phyloP scores from a whole-genome alignment of 2,329 filamentous ascomycete species.

The Talaromyces pinophilus region DNA sequence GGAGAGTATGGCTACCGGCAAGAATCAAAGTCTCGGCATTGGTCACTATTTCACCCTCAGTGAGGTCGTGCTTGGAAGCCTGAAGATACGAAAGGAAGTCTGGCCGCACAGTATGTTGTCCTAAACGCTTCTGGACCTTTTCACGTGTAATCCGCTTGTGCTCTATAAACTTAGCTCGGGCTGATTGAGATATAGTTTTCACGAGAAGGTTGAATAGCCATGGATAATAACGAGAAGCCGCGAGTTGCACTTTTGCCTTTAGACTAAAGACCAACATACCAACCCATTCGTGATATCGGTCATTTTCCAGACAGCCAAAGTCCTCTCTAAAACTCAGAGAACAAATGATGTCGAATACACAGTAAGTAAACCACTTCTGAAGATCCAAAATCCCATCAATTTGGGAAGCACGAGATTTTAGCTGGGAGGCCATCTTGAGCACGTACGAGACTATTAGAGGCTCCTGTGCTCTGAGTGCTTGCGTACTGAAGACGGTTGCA shows the following conservation, averaged over 20 bases:
- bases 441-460: constrained; percentile 34
- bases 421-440: constrained; percentile 26
- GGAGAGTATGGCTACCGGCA: constrained; percentile 5
- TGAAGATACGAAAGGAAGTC: constrained; percentile 13
- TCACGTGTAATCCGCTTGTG: background rate
- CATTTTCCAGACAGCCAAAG: constrained; percentile 1
- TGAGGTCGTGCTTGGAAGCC: constrained; percentile 5
- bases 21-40: constrained; percentile 7
- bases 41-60: constrained; percentile 6
- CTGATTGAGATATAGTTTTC: background rate
- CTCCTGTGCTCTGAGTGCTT: constrained; percentile 42
- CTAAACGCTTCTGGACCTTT: background rate
- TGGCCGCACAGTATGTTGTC: background rate
- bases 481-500: constrained; percentile 46
- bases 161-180: background rate
- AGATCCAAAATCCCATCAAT: background rate
- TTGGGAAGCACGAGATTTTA: background rate
- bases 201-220: constrained; percentile 2
- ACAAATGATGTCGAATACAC: background rate
- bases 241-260: background rate
- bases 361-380: background rate
- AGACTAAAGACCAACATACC: background rate
- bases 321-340: constrained; percentile 5
- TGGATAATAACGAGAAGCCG: constrained; percentile 5
- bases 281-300: constrained; percentile 9